phyloP scores from a whole-genome alignment of 345 rosid genomes.

The Citrus australasica region DNA sequence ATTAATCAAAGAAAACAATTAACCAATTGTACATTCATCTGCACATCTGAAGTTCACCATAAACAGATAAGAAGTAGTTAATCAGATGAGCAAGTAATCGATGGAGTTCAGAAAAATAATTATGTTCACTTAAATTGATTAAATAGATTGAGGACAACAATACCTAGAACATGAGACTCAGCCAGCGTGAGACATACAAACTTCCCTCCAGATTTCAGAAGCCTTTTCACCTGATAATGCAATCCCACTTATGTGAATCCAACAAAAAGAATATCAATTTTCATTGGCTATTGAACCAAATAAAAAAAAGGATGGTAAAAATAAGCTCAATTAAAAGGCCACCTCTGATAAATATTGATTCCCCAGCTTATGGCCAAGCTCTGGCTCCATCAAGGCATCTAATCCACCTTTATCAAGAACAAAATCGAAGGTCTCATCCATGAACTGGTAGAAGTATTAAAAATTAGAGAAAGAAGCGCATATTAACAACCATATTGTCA shows the following conservation, averaged over 20 bases:
- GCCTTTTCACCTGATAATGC: slow-evolving; percentile 64
- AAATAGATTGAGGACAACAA: not conserved
- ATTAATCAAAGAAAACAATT: not conserved
- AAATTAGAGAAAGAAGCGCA: not conserved
- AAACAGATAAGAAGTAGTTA: not conserved
- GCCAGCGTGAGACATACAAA: slow-evolving; percentile 84
- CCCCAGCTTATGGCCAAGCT: slow-evolving; percentile 71
- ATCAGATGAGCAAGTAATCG: not conserved
- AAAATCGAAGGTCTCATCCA: slow-evolving; percentile 52
- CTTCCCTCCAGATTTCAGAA: slow-evolving; percentile 67
- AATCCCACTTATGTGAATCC: slow-evolving; percentile 6
- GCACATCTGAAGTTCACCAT: not conserved
- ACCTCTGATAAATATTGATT: slow-evolving; percentile 82
- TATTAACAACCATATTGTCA: slow-evolving; percentile 1
- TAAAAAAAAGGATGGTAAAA: not conserved
- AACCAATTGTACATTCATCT: not conserved
- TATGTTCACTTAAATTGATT: not conserved
- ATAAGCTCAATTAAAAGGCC: not conserved
- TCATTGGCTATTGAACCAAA: not conserved
- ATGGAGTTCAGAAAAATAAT: not conserved
- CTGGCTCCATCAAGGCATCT: slow-evolving; percentile 98
- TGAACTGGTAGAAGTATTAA: slow-evolving; percentile 38
- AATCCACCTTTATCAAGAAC: slow-evolving; percentile 94
- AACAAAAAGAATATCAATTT: not conserved
- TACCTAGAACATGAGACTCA: slow-evolving; percentile 94